phyloP scores from a whole-genome alignment of 2,329 filamentous ascomycete genomes.

The Cercospora citrullina region DNA sequence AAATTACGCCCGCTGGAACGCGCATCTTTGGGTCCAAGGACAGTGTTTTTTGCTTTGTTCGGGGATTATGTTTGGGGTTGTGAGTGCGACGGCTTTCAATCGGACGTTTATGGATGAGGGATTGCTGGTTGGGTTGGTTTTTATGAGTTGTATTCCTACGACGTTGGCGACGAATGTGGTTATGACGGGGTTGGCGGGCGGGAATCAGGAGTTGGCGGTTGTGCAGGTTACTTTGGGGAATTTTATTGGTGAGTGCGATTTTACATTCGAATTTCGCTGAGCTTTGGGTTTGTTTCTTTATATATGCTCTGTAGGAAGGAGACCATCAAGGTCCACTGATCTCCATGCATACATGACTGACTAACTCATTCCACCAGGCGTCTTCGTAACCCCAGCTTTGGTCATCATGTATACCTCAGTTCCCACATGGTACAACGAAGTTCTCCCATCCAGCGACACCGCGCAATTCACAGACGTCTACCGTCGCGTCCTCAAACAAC shows the following conservation, averaged over 20 bases:
- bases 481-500: constrained; percentile 64
- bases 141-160: constrained; percentile 68
- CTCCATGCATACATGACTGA: background rate
- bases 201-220: constrained; percentile 50
- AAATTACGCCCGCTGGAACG: constrained; percentile 65
- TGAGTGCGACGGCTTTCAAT: constrained; percentile 54
- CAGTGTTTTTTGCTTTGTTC: constrained; percentile 68
- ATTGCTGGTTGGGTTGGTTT: constrained; percentile 66
- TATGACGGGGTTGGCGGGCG: constrained; percentile 69
- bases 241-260: constrained; percentile 52
- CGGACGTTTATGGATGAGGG: constrained; percentile 60
- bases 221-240: constrained; percentile 72
- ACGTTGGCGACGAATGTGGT: constrained; percentile 73
- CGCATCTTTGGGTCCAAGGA: constrained; percentile 67
- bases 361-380: constrained; percentile 27
- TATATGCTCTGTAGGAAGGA: background rate
- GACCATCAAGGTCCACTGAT: background rate
- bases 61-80: constrained; percentile 59
- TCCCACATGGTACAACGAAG: constrained; percentile 55
- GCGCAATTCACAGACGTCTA: constrained; percentile 63
- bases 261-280: too few species aligned
- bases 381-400: constrained; percentile 66
- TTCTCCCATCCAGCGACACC: constrained; percentile 56
- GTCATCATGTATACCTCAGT: constrained; percentile 61
- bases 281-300: too few species aligned